These are phyloP conservation scores for Microcos paniculata DNA, from an alignment of 345 rosid genomes.

Conservation along the genomic window DNA sequence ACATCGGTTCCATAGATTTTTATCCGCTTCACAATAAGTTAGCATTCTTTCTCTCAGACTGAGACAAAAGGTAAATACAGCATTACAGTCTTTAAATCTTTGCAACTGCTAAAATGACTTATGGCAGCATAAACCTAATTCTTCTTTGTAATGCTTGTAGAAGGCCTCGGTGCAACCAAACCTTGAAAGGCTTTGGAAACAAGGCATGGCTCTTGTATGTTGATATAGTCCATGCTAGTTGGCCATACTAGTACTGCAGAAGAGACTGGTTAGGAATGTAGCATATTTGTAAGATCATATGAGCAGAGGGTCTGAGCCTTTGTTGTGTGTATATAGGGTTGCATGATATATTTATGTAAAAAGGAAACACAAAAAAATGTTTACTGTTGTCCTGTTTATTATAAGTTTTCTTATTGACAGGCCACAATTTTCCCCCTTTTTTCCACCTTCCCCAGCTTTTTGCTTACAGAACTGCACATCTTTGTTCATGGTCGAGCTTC, in stretches of 20 bases:
- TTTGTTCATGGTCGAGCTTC: too few relatives aligned
- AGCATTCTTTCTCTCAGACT: background rate
- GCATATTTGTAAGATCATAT: conserved; percentile 8
- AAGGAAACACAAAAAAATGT: background rate
- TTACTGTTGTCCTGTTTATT: background rate
- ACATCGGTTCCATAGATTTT: conserved; percentile 49
- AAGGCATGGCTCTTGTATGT: background rate
- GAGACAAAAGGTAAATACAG: background rate
- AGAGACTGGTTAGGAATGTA: background rate
- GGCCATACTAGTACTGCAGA: background rate
- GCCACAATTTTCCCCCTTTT: too few relatives aligned
- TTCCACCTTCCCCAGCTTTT: too few relatives aligned
- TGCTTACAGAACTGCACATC: too few relatives aligned
- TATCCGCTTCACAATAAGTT: conserved; percentile 36
- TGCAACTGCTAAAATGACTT: background rate
- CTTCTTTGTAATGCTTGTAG: background rate
- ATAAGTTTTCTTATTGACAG: background rate
- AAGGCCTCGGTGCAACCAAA: background rate
- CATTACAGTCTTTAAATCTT: background rate
- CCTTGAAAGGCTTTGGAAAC: background rate
- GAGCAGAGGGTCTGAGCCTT: conserved; percentile 7
- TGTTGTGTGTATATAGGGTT: conserved; percentile 20
- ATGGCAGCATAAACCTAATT: background rate
- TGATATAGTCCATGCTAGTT: conserved; percentile 5
- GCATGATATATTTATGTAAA: conserved; percentile 9